Conservation (phyloP, 1,139 yeast genomes). For the Wickerhamomyces sp. region DNA sequence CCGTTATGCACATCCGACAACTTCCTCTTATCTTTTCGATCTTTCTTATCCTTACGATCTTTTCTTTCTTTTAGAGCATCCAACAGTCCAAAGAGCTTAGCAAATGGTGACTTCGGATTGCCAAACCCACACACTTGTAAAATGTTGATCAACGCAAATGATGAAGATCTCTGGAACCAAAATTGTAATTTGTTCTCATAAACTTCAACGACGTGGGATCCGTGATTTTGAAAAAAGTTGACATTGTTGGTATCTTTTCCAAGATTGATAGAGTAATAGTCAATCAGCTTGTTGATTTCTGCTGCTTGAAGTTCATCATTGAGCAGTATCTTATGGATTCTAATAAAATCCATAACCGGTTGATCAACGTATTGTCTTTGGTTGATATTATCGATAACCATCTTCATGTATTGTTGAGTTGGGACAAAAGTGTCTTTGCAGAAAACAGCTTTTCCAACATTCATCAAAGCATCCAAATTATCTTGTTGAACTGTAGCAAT, state of each 20-base stretch:
- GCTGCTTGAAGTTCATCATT: slow-evolving; percentile 22
- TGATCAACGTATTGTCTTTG: slow-evolving; percentile 55
- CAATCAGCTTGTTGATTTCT: slow-evolving; percentile 59
- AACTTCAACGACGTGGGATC: slow-evolving; percentile 12
- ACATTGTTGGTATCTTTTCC: slow-evolving; percentile 66
- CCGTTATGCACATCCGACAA: background rate
- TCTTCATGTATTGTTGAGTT: slow-evolving; percentile 66
- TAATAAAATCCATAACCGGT: slow-evolving; percentile 59
- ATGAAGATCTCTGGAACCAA: slow-evolving; percentile 71
- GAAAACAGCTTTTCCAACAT: slow-evolving; percentile 70
- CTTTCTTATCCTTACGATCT: slow-evolving; percentile 62
- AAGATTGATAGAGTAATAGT: slow-evolving; percentile 64
- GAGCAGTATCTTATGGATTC: slow-evolving; percentile 53
- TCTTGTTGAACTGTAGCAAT: slow-evolving; percentile 82
- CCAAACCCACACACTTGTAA: slow-evolving; percentile 75
- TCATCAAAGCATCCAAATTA: slow-evolving; percentile 71
- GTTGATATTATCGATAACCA: slow-evolving; percentile 74
- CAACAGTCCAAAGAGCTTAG: slow-evolving; percentile 63
- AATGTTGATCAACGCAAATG: slow-evolving; percentile 71
- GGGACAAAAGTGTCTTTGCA: slow-evolving; percentile 83
- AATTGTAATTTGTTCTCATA: slow-evolving; percentile 53
- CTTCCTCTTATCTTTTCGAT: slow-evolving; percentile 32
- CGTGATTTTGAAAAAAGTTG: slow-evolving; percentile 54
- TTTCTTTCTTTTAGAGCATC: slow-evolving; percentile 67
- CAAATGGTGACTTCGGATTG: slow-evolving; percentile 68